Evolutionary conservation across 2,329 filamentous ascomycete genomes (phyloP).

Genomic region (Ceratocystis smalleyi): DNA sequence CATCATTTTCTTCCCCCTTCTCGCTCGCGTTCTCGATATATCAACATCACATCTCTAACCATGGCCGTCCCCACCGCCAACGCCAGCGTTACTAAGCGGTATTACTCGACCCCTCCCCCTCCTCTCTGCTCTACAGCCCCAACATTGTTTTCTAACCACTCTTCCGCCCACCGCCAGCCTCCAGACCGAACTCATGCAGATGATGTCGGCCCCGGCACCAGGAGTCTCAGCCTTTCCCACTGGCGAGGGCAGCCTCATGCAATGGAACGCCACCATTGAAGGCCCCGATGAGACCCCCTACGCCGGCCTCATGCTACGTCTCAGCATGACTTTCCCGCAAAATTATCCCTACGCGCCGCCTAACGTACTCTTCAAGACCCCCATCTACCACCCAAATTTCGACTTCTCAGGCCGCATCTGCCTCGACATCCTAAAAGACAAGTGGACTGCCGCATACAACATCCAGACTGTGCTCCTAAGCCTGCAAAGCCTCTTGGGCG

Average conservation of each 20-base stretch:
- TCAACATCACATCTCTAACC: not conserved
- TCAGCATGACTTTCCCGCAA: slow-evolving; percentile 74
- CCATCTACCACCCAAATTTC: slow-evolving; percentile 97
- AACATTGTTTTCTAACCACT: slow-evolving; percentile 4
- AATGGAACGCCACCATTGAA: slow-evolving; percentile 86
- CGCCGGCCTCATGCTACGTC: slow-evolving; percentile 73
- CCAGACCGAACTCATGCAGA: slow-evolving; percentile 93
- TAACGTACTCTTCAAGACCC: slow-evolving; percentile 90
- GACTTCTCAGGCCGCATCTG: slow-evolving; percentile 96
- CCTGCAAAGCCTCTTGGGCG: slow-evolving; percentile 83
- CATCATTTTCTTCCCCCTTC: not conserved
- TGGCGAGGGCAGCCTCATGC: slow-evolving; percentile 74
- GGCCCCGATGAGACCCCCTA: slow-evolving; percentile 89
- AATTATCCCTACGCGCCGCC: slow-evolving; percentile 91
- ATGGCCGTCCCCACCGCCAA: slow-evolving; percentile 2
- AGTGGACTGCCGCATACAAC: slow-evolving; percentile 97
- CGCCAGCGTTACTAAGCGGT: slow-evolving; percentile 55
- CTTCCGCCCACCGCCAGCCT: slow-evolving; percentile 39
- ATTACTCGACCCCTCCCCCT: slow-evolving; percentile 19
- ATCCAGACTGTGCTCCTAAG: slow-evolving; percentile 86
- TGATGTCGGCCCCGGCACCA: slow-evolving; percentile 89
- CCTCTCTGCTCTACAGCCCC: slow-evolving; percentile 16
- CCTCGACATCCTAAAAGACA: slow-evolving; percentile 95
- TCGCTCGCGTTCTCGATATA: not conserved
- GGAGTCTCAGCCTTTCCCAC: slow-evolving; percentile 92